A percentile compares a stretch with the other conserved stretches of the same genome.
phyloP scores from a whole-genome alignment of 192 early-diverging fungal genomes.

The Coemansia sp. region DNA sequence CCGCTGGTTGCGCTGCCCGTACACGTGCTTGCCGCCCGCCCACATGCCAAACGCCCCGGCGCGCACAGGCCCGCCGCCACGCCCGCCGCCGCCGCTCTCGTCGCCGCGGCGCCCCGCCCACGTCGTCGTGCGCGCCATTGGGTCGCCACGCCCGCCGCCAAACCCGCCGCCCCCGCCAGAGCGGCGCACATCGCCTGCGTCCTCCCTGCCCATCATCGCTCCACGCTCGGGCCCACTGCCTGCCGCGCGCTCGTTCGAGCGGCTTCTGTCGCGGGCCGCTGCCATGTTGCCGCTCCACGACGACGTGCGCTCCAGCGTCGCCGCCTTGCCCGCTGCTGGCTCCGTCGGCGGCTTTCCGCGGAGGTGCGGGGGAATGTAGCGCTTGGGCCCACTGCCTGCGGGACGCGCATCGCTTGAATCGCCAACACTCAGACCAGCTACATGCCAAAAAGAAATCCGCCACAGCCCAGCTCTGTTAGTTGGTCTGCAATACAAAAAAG shows the following conservation, averaged over 20 bases:
- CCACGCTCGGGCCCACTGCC: constrained; percentile 13
- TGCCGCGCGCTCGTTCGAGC: constrained; percentile 31
- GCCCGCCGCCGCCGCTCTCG: constrained; percentile 26
- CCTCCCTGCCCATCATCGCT: constrained; percentile 43
- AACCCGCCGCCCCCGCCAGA: constrained; percentile 39
- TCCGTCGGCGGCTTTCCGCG: constrained; percentile 55
- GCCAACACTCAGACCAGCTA: constrained; percentile 73
- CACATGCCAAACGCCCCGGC: constrained; percentile 59
- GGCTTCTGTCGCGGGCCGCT: constrained; percentile 46
- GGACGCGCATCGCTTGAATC: constrained; percentile 45
- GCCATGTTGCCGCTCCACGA: constrained; percentile 52
- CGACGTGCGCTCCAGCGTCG: constrained; percentile 53
- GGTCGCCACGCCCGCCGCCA: constrained; percentile 27
- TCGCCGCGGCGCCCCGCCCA: constrained; percentile 56
- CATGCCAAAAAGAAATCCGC: not conserved
- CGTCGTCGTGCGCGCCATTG: constrained; percentile 52
- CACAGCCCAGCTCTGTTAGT: not conserved
- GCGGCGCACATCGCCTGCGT: constrained; percentile 41
- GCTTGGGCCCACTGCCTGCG: constrained; percentile 35
- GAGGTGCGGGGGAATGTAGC: constrained; percentile 72
- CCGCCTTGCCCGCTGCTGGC: constrained; percentile 40
- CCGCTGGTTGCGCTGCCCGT: constrained; percentile 73
- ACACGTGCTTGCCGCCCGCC: constrained; percentile 79
- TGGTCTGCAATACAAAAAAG: too few species aligned
- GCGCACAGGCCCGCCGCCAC: constrained; percentile 32